Base-by-base conservation (phyloP, 805 yeast species). In the Saturnispora zaruensis region DNA sequence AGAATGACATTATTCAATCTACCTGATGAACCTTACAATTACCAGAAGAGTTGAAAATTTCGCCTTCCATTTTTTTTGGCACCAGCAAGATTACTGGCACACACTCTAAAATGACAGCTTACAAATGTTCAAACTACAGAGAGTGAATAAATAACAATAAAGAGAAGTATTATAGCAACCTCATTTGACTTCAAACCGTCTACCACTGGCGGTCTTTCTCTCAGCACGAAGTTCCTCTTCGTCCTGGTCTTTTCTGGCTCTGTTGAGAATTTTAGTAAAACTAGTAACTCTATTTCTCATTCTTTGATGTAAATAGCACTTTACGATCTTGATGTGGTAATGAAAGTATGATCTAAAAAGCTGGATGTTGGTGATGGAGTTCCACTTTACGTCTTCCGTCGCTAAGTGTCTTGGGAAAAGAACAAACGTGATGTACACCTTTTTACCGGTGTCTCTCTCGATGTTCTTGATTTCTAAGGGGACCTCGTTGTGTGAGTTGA, bases 241-340 rank as follows among this genome's bases (percentile, higher is more conserved):
- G 18, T 81, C 84, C 51, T 80, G 85, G 61, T 93, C 99, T 25
- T 96, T 91, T 69, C 90, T 89, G 28, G 99, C 99, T 64, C 99
- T 79, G 72, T 93, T 93, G 70, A 93, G 80, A 30, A 93, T 91
- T 75, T 93, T 93, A 64, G 90, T 78, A 73, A 90, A 93, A 61
- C 95, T 93, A 58, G 85, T 82, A 23, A 93, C 98, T 62, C 99
- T 79, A 69, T 75, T 87, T 68, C 99, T 81, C 99, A 93, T 93
- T 75, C 99, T 83, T 46, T 96, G 88, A 69, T 93, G 99, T 83
- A 93, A 82, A 70, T 87, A 93, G 33, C 99, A 98, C 75, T 93
- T 93, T 53, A 96, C 89, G 68, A 97, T 91, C 71, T 93, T 93
- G 73, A 93, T 93, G 66, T 93, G 99, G 69, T 91, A 93, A 68